These are phyloP conservation scores for Morella rubra DNA, from an alignment of 306 rosid species.

Conservation along the genomic window DNA sequence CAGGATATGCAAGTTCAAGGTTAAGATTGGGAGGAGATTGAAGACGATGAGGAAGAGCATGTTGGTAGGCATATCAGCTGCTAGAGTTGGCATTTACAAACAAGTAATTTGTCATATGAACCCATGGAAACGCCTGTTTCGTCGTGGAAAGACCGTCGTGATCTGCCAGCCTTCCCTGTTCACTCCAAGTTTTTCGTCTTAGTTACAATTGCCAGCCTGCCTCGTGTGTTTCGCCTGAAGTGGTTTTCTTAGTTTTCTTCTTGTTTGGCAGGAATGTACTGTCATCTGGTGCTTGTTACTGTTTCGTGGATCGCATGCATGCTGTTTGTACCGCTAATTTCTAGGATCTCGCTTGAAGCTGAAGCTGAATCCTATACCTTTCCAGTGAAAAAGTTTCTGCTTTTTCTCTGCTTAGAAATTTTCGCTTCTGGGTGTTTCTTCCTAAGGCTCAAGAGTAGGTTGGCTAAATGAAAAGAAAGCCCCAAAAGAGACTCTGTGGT, in stretches of 20 bases:
- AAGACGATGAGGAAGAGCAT: slow-evolving; percentile 63
- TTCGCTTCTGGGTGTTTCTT: no score
- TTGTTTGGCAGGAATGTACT: slow-evolving; percentile 11
- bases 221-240: slow-evolving; percentile 31
- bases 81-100: slow-evolving; percentile 47
- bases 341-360: background rate
- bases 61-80: slow-evolving; percentile 34
- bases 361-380: background rate
- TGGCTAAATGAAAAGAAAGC: no score
- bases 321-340: no score
- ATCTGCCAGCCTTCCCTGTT: slow-evolving; percentile 41
- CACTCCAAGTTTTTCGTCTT: slow-evolving; percentile 13
- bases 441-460: no score
- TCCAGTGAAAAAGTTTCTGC: no score
- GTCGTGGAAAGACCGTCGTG: slow-evolving; percentile 34
- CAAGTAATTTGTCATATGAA: slow-evolving; percentile 47
- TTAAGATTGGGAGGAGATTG: slow-evolving; percentile 70
- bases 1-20: slow-evolving; percentile 64
- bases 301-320: background rate
- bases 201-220: slow-evolving; percentile 26
- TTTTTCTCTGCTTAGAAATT: no score
- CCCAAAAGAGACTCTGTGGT: no score
- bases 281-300: slow-evolving; percentile 10
- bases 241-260: background rate
- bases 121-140: slow-evolving; percentile 52